Percentiles rank a stretch among this genome's conserved stretches.
These are phyloP conservation scores for Botryotinia convoluta DNA, from an alignment of 2,329 filamentous ascomycete genomes.

Conservation along the genomic window DNA sequence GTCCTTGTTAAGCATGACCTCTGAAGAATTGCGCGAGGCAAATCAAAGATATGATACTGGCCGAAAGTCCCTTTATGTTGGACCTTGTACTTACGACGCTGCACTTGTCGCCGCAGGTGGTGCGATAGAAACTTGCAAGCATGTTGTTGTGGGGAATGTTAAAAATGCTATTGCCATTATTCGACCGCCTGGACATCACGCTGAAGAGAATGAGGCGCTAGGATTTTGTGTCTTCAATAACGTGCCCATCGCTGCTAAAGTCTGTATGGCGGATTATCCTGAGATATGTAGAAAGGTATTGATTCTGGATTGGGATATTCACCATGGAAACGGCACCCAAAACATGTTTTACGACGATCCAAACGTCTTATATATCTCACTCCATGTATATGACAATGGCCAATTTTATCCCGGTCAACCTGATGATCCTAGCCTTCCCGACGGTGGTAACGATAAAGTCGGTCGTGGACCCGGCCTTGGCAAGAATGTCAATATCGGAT, in stretches of 20 bases:
- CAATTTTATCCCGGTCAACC: constrained; percentile 77
- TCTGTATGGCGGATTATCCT: constrained; percentile 79
- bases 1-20: constrained; percentile 50
- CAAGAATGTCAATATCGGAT: constrained; percentile 65
- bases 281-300: constrained; percentile 82
- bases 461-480: constrained; percentile 55
- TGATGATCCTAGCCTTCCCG: constrained; percentile 58
- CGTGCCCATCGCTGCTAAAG: constrained; percentile 85
- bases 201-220: constrained; percentile 80
- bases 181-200: constrained; percentile 91
- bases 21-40: constrained; percentile 65
- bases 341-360: constrained; percentile 95
- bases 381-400: constrained; percentile 85
- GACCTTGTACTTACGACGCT: constrained; percentile 75
- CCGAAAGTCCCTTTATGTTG: constrained; percentile 78
- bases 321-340: constrained; percentile 87
- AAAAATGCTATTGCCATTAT: constrained; percentile 97
- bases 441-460: constrained; percentile 60
- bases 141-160: constrained; percentile 77
- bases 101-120: constrained; percentile 84
- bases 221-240: constrained; percentile 99
- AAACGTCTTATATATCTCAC: constrained; percentile 91
- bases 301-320: constrained; percentile 88
- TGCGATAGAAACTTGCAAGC: constrained; percentile 91
- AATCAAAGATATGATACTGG: constrained; percentile 61